These are phyloP conservation scores for Exophiala calicioides DNA, from an alignment of 2,329 filamentous ascomycete genomes.

Conservation along the genomic window DNA sequence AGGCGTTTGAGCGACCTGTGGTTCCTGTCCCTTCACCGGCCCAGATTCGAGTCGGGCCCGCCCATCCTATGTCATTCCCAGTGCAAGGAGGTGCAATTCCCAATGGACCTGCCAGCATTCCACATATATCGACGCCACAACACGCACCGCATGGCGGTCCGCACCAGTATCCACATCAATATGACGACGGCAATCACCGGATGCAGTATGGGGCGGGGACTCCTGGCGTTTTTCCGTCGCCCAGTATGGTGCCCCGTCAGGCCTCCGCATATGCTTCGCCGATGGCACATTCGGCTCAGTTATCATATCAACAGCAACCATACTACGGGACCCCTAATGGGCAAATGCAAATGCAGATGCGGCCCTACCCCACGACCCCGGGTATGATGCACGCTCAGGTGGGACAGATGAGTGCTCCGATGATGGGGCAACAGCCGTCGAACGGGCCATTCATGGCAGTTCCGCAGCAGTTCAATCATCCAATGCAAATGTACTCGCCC, in stretches of 20 bases:
- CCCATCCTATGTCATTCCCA: constrained; percentile 75
- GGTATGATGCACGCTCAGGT: constrained; percentile 73
- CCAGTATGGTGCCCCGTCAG: constrained; percentile 67
- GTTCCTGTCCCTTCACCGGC: constrained; percentile 68
- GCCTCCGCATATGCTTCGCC: constrained; percentile 69
- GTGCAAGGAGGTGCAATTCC: constrained; percentile 84
- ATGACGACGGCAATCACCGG: constrained; percentile 72
- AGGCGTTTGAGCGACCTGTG: constrained; percentile 73
- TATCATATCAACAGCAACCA: constrained; percentile 69
- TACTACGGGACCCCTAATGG: constrained; percentile 70
- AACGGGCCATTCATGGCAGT: constrained; percentile 70
- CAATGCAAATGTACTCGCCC: constrained; percentile 82
- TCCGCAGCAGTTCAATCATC: constrained; percentile 69
- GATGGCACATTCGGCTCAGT: constrained; percentile 68
- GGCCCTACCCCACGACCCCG: constrained; percentile 69
- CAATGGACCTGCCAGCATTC: constrained; percentile 67
- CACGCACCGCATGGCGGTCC: constrained; percentile 77
- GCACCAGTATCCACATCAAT: constrained; percentile 74
- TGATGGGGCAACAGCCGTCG: constrained; percentile 79
- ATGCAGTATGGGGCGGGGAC: constrained; percentile 83
- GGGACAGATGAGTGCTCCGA: constrained; percentile 69
- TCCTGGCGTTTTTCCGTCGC: constrained; percentile 79
- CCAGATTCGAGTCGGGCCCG: constrained; percentile 58
- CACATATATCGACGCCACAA: constrained; percentile 69
- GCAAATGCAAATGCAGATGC: constrained; percentile 61